Evolutionary conservation across 495 filamentous ascomycete genomes (phyloP), one percentile per base, ranked within the genome.

Genomic region (Aspergillus sparsus): DNA sequence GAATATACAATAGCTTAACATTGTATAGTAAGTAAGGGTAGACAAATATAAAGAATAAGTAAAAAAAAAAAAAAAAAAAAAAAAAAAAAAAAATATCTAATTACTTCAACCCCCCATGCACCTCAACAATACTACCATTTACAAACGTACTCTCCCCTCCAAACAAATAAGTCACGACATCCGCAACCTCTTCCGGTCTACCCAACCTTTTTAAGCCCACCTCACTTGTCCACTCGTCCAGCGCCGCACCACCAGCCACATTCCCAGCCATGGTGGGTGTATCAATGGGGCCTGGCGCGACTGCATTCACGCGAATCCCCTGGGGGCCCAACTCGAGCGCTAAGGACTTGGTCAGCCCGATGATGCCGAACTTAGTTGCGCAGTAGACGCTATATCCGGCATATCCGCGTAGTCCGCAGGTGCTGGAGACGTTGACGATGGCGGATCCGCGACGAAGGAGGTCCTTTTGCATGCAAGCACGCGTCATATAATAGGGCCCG

Each of bases 291-390:
- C 82, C 83, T 21, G 83, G 82, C 11, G 79, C 77, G 35, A 86
- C 74, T 12, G 80, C 74, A 63, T 86, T 86, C 2, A 78, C 75
- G 9, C 82, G 71, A 21, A 85, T 77, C 10, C 81, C 81, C 45
- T 74, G 73, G 5, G 74, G 67, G 0, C 81, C 83, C 45, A 85
- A 66, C 55, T 85, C 83, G 55, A 83, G 65, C 12, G 82, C 83
- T 63, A 86, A 75, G 57, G 75, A 75, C 61, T 84, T 84, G 6
- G 77, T 78, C 61, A 86, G 80, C 6, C 82, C 82, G 31, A 82
- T 77, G 5, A 85, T 70, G 6, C 70, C 83, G 18, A 69, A 79
- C 61, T 86, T 85, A 35, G 78, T 83, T 0, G 82, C 76, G 53
- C 80, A 83, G 63, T 86, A 86, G 8, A 74, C 56, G 13, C 68